Conservation (phyloP, 352 stramenopile species). For the Detonula confervacea region DNA sequence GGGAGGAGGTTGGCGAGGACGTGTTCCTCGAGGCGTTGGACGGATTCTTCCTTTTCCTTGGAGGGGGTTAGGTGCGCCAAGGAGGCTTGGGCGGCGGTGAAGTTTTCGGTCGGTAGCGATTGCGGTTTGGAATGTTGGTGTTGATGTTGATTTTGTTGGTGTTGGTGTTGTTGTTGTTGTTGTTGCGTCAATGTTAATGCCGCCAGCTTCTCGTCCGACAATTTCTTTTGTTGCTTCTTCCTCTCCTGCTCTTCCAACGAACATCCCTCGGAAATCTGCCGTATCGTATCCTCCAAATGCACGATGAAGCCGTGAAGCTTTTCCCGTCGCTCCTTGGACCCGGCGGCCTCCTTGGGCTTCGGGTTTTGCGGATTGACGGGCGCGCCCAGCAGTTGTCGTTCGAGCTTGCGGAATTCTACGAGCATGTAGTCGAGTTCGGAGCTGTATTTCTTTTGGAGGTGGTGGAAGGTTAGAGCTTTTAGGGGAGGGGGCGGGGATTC, state of each 20-base stretch:
- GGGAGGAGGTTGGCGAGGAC: constrained; percentile 80
- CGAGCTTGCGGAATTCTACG: constrained; percentile 80
- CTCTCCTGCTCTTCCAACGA: constrained; percentile 58
- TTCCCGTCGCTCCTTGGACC: constrained; percentile 73
- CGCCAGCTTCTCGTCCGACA: neutral
- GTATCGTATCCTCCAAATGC: constrained; percentile 82
- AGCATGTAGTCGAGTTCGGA: constrained; percentile 82
- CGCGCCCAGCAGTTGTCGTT: constrained; percentile 75
- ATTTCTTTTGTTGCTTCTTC: constrained; percentile 16
- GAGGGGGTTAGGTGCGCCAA: constrained; percentile 54
- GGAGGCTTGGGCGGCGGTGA: constrained; percentile 27
- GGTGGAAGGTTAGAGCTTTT: constrained; percentile 60
- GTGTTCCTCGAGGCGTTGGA: constrained; percentile 81
- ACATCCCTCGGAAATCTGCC: constrained; percentile 72
- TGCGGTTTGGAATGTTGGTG: constrained; percentile 8
- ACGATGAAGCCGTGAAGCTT: constrained; percentile 84
- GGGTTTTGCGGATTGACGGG: no score
- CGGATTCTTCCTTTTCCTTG: constrained; percentile 72
- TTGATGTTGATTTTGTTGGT: constrained; percentile 21
- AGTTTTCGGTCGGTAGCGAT: constrained; percentile 4
- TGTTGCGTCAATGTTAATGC: neutral
- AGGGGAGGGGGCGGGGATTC: constrained; percentile 36
- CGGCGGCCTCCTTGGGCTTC: constrained; percentile 60
- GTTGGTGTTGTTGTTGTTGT: neutral
- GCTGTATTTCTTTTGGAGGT: constrained; percentile 72